Percentiles rank a stretch among this genome's conserved stretches.
Conservation (phyloP, 2,329 filamentous ascomycete genomes). For the Diatrype stigma region DNA sequence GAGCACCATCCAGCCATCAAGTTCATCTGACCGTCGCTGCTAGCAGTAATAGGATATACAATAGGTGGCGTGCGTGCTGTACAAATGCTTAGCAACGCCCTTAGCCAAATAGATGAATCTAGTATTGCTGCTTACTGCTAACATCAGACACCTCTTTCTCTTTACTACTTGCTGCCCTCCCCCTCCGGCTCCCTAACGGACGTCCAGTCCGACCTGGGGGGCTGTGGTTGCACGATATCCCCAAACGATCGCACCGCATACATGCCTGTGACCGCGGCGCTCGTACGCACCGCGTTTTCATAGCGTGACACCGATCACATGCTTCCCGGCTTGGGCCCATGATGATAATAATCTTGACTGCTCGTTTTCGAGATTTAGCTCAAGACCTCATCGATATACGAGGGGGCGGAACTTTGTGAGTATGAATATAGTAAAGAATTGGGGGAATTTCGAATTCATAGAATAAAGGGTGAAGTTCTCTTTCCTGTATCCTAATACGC, state of each 20-base stretch:
- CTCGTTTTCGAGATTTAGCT: background rate
- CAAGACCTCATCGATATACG: background rate
- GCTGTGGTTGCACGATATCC: background rate
- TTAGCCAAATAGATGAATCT: background rate
- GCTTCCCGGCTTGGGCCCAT: background rate
- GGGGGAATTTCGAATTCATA: too few relatives aligned
- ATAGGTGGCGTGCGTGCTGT: background rate
- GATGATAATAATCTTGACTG: background rate
- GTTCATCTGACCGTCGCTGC: background rate
- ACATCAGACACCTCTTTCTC: background rate
- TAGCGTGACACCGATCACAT: background rate
- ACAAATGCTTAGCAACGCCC: background rate
- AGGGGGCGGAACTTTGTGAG: background rate
- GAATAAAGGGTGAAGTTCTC: too few relatives aligned
- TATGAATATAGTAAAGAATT: background rate
- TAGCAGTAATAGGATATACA: background rate
- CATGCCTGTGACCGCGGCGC: background rate
- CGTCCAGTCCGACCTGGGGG: background rate
- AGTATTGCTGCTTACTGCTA: background rate
- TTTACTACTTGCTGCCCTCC: background rate
- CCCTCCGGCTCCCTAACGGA: background rate
- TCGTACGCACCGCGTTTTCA: background rate
- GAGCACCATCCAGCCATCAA: background rate
- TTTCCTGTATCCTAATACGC: too few relatives aligned
- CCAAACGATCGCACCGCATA: background rate